These are phyloP conservation scores for Blastobotrys parvus DNA, from an alignment of 805 yeast genomes.

Conservation along the genomic window DNA sequence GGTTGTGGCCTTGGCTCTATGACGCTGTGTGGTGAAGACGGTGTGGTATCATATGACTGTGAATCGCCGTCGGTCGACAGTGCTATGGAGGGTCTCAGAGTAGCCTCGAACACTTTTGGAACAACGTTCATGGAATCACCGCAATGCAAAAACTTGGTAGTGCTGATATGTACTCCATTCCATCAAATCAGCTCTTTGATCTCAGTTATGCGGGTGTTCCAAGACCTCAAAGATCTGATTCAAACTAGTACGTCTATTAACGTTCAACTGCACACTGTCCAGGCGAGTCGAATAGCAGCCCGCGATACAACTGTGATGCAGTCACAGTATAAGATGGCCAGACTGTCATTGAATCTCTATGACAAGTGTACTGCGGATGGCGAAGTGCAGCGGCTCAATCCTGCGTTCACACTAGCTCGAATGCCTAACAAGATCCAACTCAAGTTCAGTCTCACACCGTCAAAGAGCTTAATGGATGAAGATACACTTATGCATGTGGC, in stretches of 20 bases:
- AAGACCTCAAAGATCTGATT: slow-evolving; percentile 13
- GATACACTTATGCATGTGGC: slow-evolving; percentile 80
- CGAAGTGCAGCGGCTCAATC: slow-evolving; percentile 13
- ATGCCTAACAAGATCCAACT: slow-evolving; percentile 25
- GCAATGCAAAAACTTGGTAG: slow-evolving; percentile 6
- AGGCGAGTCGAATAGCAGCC: slow-evolving; percentile 18
- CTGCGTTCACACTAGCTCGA: slow-evolving; percentile 29
- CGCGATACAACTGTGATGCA: slow-evolving; percentile 22
- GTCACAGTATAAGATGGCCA: slow-evolving; percentile 21
- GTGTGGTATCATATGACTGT: slow-evolving; percentile 11
- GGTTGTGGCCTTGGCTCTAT: slow-evolving; percentile 28
- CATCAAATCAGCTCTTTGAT: slow-evolving; percentile 11
- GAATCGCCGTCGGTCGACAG: slow-evolving; percentile 3
- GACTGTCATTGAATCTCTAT: slow-evolving; percentile 25
- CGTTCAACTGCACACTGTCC: slow-evolving; percentile 11
- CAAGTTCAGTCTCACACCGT: slow-evolving; percentile 19
- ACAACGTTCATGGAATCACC: background rate
- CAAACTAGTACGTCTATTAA: slow-evolving; percentile 13
- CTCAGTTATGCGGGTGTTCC: slow-evolving; percentile 20
- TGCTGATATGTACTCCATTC: slow-evolving; percentile 18
- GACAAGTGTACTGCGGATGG: background rate
- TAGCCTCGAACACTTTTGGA: background rate
- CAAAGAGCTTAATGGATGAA: slow-evolving; percentile 38
- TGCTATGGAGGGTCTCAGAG: background rate
- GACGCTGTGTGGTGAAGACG: slow-evolving; percentile 8